Base-by-base conservation (phyloP, 2,329 filamentous ascomycete genomes). In the Fusarium clavum region DNA sequence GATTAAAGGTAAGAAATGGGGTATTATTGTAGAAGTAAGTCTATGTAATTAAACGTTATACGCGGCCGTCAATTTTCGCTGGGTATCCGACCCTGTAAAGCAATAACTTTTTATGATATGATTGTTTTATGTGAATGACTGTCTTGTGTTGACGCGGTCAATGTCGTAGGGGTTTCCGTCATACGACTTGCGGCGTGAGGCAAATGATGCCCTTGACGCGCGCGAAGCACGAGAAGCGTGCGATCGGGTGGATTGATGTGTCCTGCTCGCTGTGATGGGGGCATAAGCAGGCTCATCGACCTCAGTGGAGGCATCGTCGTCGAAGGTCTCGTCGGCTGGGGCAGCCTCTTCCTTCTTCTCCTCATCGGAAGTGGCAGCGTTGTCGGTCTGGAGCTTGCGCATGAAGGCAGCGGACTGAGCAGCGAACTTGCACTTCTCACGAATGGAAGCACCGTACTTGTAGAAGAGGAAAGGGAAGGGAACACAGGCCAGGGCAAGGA, bases 401-500 rank as follows among this genome's bases (percentile, higher is more conserved):
- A 70, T 71, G n/a, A 70, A 70, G 18, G 67, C 68, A 14, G 68
- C 68, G 10, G 68, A 70, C 18, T 70, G 68, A 9, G 68, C 68
- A 3, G 68, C 68, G 10, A 65, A 72, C 56, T 72, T 72, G 69
- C 69, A 72, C 56, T 71, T 68, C 30, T 70, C 62, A 2, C 70
- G 70, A 7, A 73, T 71, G 8, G 63, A 54, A 24, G 59, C 62
- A 4, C 70, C 70, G 44, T 71, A 71, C 52, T 69, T 71, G 52
- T 73, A 73, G 8, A 73, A 69, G 12, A 73, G 51, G 68, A 73
- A 73, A 5, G 70, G 70, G 40, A 73, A 69, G 6, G 70, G 70
- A 44, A 73, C 64, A 18, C 70, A 73, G 4, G 70, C 70, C 25
- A 70, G 22, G 2, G 68, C 68, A 5, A 70, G 68, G 48, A 70